Evolutionary conservation across 2,329 filamentous ascomycete species (phyloP), one percentile per base, ranked within the genome.

Genomic region (Phialocephala sp.): DNA sequence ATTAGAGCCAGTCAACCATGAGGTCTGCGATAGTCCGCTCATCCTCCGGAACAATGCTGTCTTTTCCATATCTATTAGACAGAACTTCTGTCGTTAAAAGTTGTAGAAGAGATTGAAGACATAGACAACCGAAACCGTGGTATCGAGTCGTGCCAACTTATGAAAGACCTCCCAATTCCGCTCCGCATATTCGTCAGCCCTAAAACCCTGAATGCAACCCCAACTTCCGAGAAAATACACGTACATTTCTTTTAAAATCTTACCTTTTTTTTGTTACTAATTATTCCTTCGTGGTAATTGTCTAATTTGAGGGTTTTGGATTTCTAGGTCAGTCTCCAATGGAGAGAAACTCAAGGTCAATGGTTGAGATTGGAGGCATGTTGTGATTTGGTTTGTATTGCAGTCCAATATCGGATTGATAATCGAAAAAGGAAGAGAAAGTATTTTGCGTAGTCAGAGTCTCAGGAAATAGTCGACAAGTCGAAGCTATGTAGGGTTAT

Each of bases 1-100:
- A 93, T 76, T 93, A 90, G 66, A 92, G 90, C 72, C 92, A 90
- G 70, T 92, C 90, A 0, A 91, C 89, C 83, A 92, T 90, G 0
- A 93, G 81, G 69, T 92, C 89, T 0, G 89, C 91, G 2, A 93
- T 89, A 0, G 89, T 92, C 0, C 90, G 80, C 69, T 93, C 89
- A 66, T 93, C 90, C 69, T 92, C 90, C 0, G 85, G 75, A 5
- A 85, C 80, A 1, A 89, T 85, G 35, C 89, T 87, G 5, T 88
- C 82, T 14, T 81, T 76, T 1, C 82, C 81, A 63, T 85, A 87
- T 1, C 90, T 83, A 24, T 87, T 84, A 0, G 88, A 89, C 0
- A 92, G 77, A 15, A 92, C 83, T 64, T 92, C 88, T 1, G 83
- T 82, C 0, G 90, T 92, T 71, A 85, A 73, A 93, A 92, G 74